These are phyloP conservation scores for Chloromonas sp. DNA, from an alignment of 163 green algal genomes.

Conservation along the genomic window DNA sequence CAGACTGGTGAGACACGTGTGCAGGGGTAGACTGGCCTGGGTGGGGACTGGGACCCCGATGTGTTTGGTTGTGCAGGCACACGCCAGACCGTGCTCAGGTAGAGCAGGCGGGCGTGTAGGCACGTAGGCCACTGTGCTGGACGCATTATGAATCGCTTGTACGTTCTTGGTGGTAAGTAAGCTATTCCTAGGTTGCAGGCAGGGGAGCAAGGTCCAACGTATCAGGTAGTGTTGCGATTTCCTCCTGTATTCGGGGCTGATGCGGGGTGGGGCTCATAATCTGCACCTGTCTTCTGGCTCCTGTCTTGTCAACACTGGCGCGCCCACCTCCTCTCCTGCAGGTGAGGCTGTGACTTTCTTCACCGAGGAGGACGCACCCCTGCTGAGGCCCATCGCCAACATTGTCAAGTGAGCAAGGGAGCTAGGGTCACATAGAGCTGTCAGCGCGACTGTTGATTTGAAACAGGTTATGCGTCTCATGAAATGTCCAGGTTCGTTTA, in stretches of 20 bases:
- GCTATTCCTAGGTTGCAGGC: no score
- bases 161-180: neutral
- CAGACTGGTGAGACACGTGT: slow-evolving; percentile 31
- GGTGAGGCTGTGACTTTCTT: slow-evolving; percentile 91
- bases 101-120: no score
- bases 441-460: no score
- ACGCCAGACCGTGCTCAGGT: neutral
- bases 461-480: no score
- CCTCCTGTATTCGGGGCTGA: no score
- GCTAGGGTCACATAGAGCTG: no score
- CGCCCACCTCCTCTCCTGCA: slow-evolving; percentile 5
- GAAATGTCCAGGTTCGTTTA: no score
- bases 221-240: no score
- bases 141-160: neutral
- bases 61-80: slow-evolving; percentile 1
- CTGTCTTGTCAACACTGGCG: neutral
- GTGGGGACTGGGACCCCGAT: neutral
- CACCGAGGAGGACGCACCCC: slow-evolving; percentile 75
- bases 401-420: slow-evolving; percentile 45
- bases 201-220: no score
- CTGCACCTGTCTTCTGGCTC: no score
- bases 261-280: no score
- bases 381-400: slow-evolving; percentile 81
- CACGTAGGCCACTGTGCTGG: neutral
- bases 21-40: neutral